These are phyloP conservation scores for Odonthalia washingtoniensis DNA, from an alignment of 31 red algal species.

Conservation along the genomic window DNA sequence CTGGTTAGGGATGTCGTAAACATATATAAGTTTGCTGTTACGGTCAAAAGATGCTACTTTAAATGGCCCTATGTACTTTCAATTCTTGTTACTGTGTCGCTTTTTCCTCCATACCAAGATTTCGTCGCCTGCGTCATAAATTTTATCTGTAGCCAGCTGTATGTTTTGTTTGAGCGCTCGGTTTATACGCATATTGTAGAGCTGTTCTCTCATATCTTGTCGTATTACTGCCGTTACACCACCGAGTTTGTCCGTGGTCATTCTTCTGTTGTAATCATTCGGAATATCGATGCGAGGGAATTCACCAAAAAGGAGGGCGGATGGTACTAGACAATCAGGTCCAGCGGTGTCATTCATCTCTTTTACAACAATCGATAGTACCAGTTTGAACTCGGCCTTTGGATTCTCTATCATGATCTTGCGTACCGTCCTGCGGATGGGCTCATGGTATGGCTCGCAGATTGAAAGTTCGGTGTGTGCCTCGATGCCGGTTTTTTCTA, in stretches of 20 bases:
- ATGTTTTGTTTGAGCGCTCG: background rate
- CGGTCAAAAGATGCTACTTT: background rate
- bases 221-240: background rate
- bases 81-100: too few species aligned
- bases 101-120: constrained; percentile 34
- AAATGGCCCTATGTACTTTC: constrained; percentile 19
- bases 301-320: constrained; percentile 34
- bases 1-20: background rate
- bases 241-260: background rate
- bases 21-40: constrained; percentile 21
- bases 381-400: background rate
- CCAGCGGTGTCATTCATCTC: constrained; percentile 18
- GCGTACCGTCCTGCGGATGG: background rate
- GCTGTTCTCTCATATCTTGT: background rate
- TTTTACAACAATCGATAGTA: background rate
- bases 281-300: too few species aligned
- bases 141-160: background rate
- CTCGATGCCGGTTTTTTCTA: background rate
- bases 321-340: constrained; percentile 30
- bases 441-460: constrained; percentile 9
- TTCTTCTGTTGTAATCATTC: background rate
- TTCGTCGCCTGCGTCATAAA: background rate
- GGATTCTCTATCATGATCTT: constrained; percentile 13
- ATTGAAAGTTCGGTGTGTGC: background rate
- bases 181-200: background rate